Evolutionary conservation across 2,329 filamentous ascomycete genomes (phyloP), one percentile per base, ranked within the genome.

Genomic region (Fragosphaeria purpurea): DNA sequence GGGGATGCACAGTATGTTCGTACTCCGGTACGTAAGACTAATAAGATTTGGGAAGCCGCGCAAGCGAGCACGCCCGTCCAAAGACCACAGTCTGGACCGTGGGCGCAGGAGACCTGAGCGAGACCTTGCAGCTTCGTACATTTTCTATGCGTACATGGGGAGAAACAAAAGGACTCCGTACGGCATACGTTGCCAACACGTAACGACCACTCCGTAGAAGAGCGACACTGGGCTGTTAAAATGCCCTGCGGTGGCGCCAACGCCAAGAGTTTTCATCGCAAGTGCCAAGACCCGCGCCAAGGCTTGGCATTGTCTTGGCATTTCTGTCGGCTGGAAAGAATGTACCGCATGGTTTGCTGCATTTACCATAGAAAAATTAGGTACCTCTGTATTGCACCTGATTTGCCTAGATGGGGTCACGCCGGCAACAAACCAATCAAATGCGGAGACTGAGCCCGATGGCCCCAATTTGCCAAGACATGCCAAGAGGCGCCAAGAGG

Each of bases 291-390:
- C 33, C 22, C 61, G 60, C 55, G 58, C 61, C 43, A 42, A 50
- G 53, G 41, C 62, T 64, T 62, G 61, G 61, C 56, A 43, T 12
- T 12, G 1, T 47, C 57, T 61, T 62, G 61, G 61, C 60, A 44
- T 4, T 8, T 0, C 9, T 51, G 48, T 51, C 35, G n/a, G 11
- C 35, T 22, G 22, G 22, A 22, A 22, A 22, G 22, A 3, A 22
- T 22, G 22, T 22, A 22, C 22, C 22, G 22, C 22, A 2, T 22
- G 22, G 22, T 22, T 22, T 22, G 22, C 22, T 22, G 22, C 22
- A 22, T 22, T 22, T 22, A 22, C 22, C 22, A 22, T 3, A 22
- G 22, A 22, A 22, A 22, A 2, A 47, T 10, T 8, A 38, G 2
- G 53, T 51, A 52, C 9, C 34, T 5, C 5, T 31, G 22, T 22